Evolutionary conservation across 2,329 filamentous ascomycete species (phyloP).

Genomic region (Xylaria sp.): DNA sequence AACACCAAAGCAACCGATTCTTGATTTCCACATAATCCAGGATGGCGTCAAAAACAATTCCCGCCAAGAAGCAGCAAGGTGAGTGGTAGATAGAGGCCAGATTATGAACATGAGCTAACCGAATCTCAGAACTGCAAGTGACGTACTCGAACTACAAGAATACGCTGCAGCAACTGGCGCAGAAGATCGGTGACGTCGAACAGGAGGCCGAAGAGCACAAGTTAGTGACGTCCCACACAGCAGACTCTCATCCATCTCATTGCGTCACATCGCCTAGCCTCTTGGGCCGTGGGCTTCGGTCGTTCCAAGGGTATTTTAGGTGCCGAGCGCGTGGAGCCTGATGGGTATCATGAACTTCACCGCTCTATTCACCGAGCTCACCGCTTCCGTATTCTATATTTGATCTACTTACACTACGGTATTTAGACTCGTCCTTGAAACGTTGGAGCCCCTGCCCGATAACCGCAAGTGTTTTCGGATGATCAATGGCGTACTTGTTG

Average conservation of each 20-base stretch:
- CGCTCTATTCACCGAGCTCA: constrained; percentile 51
- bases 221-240: constrained; percentile 63
- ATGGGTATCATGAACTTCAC: constrained; percentile 47
- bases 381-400: constrained; percentile 48
- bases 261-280: constrained; percentile 39
- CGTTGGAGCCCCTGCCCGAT: constrained; percentile 80
- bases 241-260: constrained; percentile 26
- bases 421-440: constrained; percentile 90
- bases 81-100: constrained; percentile 23
- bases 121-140: constrained; percentile 74
- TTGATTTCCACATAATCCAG: constrained; percentile 2
- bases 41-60: constrained; percentile 64
- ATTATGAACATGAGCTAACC: constrained; percentile 38
- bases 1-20: not conserved
- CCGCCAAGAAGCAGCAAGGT: constrained; percentile 82
- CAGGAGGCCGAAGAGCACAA: constrained; percentile 98
- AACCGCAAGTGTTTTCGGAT: constrained; percentile 98
- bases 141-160: constrained; percentile 84
- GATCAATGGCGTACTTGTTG: constrained; percentile 96
- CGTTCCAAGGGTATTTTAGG: constrained; percentile 34
- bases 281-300: constrained; percentile 33
- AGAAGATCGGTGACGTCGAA: constrained; percentile 97
- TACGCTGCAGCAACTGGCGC: constrained; percentile 88
- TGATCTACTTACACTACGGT: constrained; percentile 44
- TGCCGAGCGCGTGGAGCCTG: constrained; percentile 40